phyloP scores from a whole-genome alignment of 1,284 basidiomycete species.

The Sparassis latifolia region DNA sequence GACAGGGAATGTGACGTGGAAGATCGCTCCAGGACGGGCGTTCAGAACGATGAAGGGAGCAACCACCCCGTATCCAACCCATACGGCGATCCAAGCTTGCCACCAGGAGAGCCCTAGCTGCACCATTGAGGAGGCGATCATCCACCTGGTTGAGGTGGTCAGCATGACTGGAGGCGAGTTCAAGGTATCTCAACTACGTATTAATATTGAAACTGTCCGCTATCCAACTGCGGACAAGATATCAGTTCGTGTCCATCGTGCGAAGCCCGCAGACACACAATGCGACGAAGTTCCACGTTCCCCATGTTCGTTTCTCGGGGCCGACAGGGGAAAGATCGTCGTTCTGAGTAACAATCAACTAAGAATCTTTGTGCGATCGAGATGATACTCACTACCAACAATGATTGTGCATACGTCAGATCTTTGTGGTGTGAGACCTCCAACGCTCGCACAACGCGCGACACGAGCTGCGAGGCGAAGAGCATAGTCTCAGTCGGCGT shows the following conservation, averaged over 20 bases:
- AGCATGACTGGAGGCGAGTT: constrained; percentile 1
- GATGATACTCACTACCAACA: constrained; percentile 20
- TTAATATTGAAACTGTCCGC: constrained; percentile 80
- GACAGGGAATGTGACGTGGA: constrained; percentile 78
- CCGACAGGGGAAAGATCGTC: constrained; percentile 59
- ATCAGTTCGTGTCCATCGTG: not conserved
- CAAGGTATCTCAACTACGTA: constrained; percentile 42
- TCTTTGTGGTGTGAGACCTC: not conserved
- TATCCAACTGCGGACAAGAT: constrained; percentile 55
- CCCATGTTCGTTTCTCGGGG: constrained; percentile 53
- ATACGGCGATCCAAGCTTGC: constrained; percentile 78
- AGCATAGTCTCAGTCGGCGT: not conserved
- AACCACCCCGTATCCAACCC: constrained; percentile 69
- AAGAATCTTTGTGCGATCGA: constrained; percentile 3
- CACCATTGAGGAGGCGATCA: constrained; percentile 74
- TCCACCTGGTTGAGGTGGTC: constrained; percentile 42
- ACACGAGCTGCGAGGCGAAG: not conserved
- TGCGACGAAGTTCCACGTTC: constrained; percentile 52
- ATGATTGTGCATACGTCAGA: constrained; percentile 22
- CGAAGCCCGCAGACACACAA: constrained; percentile 39
- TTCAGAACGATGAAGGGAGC: constrained; percentile 75
- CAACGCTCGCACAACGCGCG: not conserved
- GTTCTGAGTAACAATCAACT: constrained; percentile 34
- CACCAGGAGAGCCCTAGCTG: constrained; percentile 74
- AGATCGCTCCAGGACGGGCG: constrained; percentile 76